Percentiles rank a stretch among this genome's conserved stretches.
Conservation (phyloP, 805 yeast species). For the Metschnikowia continentalis region DNA sequence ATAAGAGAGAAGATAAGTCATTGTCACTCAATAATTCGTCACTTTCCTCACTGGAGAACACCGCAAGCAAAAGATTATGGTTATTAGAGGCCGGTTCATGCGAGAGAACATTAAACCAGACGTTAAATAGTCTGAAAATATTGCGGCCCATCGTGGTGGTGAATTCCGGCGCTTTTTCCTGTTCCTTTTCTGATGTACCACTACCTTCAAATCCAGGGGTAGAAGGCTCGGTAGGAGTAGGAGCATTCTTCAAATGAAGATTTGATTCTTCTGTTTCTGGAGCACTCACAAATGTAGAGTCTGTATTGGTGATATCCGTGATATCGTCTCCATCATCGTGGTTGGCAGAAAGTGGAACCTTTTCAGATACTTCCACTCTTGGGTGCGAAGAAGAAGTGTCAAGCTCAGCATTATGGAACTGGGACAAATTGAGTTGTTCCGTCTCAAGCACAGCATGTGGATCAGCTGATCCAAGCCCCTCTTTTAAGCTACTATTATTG, state of each 20-base stretch:
- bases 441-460: not conserved
- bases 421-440: not conserved
- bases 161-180: not conserved
- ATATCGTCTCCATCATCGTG: conserved; percentile 21
- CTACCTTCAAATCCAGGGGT: not conserved
- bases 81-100: conserved; percentile 4
- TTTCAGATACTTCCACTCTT: no score
- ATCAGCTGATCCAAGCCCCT: not conserved
- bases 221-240: not conserved
- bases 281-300: not conserved
- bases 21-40: conserved; percentile 12
- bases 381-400: not conserved
- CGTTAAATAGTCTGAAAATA: conserved; percentile 20
- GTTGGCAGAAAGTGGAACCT: conserved; percentile 2
- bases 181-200: not conserved
- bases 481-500: not conserved
- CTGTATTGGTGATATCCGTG: conserved; percentile 1
- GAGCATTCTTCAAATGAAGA: not conserved
- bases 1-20: conserved; percentile 17
- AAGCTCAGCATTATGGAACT: conserved; percentile 1
- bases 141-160: conserved; percentile 3
- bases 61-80: conserved; percentile 13
- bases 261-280: not conserved
- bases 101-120: conserved; percentile 21
- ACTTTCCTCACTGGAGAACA: conserved; percentile 21